A percentile compares a stretch with the other conserved stretches of the same genome.
phyloP scores from a whole-genome alignment of 2,329 filamentous ascomycete species.

The Lasiodiplodia sp. region DNA sequence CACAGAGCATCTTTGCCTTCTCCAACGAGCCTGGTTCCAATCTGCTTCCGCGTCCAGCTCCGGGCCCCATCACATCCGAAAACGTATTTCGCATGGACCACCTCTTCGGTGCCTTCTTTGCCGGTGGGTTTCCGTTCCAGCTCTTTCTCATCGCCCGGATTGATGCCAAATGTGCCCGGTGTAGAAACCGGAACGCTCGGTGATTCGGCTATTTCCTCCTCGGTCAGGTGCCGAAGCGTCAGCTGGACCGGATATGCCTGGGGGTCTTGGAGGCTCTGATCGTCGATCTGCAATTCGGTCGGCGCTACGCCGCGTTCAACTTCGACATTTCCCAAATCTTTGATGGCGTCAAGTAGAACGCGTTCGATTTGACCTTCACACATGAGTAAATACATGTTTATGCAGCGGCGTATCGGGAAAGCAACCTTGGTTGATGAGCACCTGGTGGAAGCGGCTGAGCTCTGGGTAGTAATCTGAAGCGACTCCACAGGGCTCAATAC shows the following conservation, averaged over 20 bases:
- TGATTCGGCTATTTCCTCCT: background rate
- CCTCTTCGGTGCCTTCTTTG: background rate
- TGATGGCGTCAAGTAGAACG: background rate
- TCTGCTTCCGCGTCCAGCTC: background rate
- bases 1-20: background rate
- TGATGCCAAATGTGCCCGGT: background rate
- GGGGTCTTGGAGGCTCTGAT: background rate
- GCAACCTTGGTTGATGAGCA: background rate
- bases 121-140: background rate
- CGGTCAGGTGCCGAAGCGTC: background rate
- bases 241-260: background rate
- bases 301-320: background rate
- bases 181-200: background rate
- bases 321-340: background rate
- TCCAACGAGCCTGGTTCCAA: background rate
- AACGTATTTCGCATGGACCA: background rate
- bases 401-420: background rate
- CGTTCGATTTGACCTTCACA: too few species aligned
- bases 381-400: too few species aligned
- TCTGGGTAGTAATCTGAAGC: background rate
- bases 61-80: background rate
- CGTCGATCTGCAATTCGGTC: background rate
- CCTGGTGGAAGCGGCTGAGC: slow-evolving; percentile 4
- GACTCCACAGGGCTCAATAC: background rate
- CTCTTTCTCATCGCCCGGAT: background rate